Evolutionary conservation across 1,284 basidiomycete species (phyloP), one percentile per base, ranked within the genome.

Genomic region (Takashimella koratensis): DNA sequence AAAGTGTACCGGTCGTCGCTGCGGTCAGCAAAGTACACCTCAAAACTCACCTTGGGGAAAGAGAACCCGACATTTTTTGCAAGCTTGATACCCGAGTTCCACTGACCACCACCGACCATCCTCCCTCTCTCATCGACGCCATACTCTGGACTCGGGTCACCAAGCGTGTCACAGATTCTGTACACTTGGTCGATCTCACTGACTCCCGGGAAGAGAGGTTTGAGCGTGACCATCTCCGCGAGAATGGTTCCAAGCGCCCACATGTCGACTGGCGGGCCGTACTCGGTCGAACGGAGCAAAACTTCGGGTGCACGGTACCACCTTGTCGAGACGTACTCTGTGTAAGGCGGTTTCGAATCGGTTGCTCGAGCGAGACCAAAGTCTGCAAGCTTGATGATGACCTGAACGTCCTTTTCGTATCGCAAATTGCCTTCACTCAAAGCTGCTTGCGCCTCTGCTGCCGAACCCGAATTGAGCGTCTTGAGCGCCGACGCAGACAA

Each of bases 271-370:
- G 96, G 92, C 63, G 89, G 89, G 16, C 90, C 93, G 71, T 99
- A 98, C 70, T 96, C 87, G 53, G 85, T 83, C 65, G 91, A 90
- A 54, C 92, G 82, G 39, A 99, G 81, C 20, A 99, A 80, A 3
- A 99, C 92, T 75, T 99, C 96, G 13, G 96, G 96, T 0, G 96
- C 96, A 56, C 96, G 89, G 77, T 99, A 99, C 96, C 96, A 99
- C 44, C 96, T 82, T 23, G 96, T 99, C 24, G 93, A 92, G 23
- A 99, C 96, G 70, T 99, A 99, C 78, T 98, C 95, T 23, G 95
- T 98, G 72, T 97, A 99, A 0, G 96, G 96, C 0, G 96, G 94
- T 53, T 82, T 79, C 65, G 90, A 94, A 56, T 80, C 80, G 2
- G 88, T 96, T 71, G 96, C 93, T 53, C 95, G 80, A 4, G 96